These are phyloP conservation scores for Rhizophora mangle DNA, from an alignment of 345 rosid species.

Conservation along the genomic window DNA sequence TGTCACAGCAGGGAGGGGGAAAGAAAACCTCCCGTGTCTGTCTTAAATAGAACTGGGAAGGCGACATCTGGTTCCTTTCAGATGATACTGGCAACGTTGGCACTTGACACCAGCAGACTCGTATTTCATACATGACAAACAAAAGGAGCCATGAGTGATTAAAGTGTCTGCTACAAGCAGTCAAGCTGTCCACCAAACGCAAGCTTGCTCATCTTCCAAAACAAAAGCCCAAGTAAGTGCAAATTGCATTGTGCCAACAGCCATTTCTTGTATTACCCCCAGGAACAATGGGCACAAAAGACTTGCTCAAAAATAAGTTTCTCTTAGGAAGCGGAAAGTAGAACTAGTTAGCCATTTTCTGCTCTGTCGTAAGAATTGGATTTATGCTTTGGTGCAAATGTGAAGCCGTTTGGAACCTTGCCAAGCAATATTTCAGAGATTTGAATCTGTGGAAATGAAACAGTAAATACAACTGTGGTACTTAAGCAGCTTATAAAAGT, in stretches of 20 bases:
- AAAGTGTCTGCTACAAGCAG: too few species aligned
- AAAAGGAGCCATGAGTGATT: too few species aligned
- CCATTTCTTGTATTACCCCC: neutral
- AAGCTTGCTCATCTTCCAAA: neutral
- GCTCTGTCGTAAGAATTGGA: conserved; percentile 86
- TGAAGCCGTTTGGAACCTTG: conserved; percentile 82
- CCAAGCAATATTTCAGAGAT: conserved; percentile 94
- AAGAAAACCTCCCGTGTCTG: too few species aligned
- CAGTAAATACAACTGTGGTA: neutral
- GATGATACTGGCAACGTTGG: neutral
- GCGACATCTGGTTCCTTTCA: neutral
- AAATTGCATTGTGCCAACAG: neutral
- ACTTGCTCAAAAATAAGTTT: neutral
- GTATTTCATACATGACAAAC: too few species aligned
- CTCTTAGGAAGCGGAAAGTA: neutral
- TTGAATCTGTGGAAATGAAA: conserved; percentile 47
- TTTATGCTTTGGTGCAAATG: conserved; percentile 93
- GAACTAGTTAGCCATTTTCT: conserved; percentile 67
- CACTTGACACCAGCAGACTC: too few species aligned
- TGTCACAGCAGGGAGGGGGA: too few species aligned
- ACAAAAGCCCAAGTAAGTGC: too few species aligned
- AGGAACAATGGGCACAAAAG: neutral
- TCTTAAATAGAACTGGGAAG: too few species aligned
- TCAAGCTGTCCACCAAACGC: too few species aligned
- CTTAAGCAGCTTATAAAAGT: neutral